phyloP scores from a whole-genome alignment of 78 protist genomes.

The Ministeria vibrans region DNA sequence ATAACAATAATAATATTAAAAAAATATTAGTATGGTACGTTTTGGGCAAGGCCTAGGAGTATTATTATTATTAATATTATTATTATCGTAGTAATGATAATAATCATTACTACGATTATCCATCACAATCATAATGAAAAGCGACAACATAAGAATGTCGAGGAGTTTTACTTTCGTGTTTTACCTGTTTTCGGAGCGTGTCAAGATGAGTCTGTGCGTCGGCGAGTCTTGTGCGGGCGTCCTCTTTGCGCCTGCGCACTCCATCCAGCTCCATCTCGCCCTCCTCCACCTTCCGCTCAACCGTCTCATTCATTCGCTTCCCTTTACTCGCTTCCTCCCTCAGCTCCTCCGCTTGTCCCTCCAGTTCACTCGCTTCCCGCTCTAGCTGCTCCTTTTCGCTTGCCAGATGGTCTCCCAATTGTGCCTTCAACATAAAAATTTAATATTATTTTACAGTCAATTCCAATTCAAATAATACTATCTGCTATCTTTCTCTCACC shows the following conservation, averaged over 20 bases:
- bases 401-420: not conserved
- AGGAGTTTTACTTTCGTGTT: too few relatives aligned
- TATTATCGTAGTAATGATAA: too few relatives aligned
- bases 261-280: constrained; percentile 36
- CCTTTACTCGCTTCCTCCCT: not conserved
- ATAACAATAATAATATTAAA: too few relatives aligned
- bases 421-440: not conserved
- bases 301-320: not conserved
- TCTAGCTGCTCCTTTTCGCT: not conserved
- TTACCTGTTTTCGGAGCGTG: constrained; percentile 14
- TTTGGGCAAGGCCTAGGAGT: too few relatives aligned
- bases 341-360: not conserved
- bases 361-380: not conserved
- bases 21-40: too few relatives aligned
- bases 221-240: not conserved
- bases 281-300: constrained; percentile 25
- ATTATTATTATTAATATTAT: too few relatives aligned
- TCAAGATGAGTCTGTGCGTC: constrained; percentile 27
- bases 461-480: too few relatives aligned
- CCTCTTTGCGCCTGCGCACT: not conserved
- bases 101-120: too few relatives aligned
- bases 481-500: not conserved
- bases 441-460: not conserved
- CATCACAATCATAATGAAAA: too few relatives aligned
- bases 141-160: too few relatives aligned